phyloP scores from a whole-genome alignment of 495 filamentous ascomycete species.

The Aspergillus coremiiformis region DNA sequence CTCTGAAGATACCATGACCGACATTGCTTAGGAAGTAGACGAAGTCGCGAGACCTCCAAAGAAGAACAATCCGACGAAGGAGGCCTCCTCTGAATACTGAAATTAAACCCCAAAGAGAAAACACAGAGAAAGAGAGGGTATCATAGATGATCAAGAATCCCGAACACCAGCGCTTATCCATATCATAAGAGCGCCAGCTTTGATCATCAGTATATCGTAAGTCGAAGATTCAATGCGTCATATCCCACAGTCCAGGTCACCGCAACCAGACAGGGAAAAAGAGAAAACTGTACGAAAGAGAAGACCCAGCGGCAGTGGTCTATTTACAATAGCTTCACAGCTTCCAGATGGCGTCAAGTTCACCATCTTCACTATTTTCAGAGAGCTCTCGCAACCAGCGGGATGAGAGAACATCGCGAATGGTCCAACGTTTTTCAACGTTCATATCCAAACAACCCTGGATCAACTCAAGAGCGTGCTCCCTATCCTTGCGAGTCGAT shows the following conservation, averaged over 20 bases:
- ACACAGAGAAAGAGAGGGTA: conserved; percentile 16
- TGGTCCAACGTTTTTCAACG: conserved; percentile 43
- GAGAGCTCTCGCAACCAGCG: conserved; percentile 45
- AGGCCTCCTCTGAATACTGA: not conserved
- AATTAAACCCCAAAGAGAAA: conserved; percentile 1
- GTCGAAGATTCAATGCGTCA: not conserved
- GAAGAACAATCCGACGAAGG: not conserved
- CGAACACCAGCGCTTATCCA: conserved; percentile 18
- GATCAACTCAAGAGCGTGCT: conserved; percentile 45
- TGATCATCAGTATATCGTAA: conserved; percentile 13
- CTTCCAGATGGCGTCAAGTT: conserved; percentile 30
- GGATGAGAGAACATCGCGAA: conserved; percentile 46
- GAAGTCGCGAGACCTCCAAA: not conserved
- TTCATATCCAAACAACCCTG: conserved; percentile 48
- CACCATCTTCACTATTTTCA: conserved; percentile 22
- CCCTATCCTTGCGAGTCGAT: conserved; percentile 18
- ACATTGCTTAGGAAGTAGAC: not conserved
- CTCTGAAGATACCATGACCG: not conserved
- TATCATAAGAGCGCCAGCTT: conserved; percentile 15
- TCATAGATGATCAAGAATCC: conserved; percentile 19
- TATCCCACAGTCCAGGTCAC: not conserved
- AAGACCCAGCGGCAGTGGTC: not conserved
- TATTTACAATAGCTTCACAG: conserved; percentile 17
- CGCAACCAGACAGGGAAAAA: not conserved
- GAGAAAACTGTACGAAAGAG: not conserved